Evolutionary conservation across 179 eudicot genomes (phyloP), one percentile per base, ranked within the genome.

Genomic region (Beta corolliflora): DNA sequence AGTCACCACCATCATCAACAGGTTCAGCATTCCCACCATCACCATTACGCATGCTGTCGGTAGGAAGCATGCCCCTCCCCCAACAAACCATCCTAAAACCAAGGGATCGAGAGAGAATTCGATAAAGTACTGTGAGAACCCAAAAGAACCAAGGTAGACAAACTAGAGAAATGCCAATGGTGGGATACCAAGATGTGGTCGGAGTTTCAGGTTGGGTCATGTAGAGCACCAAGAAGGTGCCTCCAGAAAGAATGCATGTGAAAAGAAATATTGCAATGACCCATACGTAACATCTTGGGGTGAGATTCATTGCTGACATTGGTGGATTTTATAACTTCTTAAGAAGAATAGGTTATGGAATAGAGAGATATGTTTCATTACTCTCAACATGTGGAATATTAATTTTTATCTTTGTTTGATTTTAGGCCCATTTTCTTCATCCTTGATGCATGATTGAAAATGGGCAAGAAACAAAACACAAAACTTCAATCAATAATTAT

Each of bases 131-230:
- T 3, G 84, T 79, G 5, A 85, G 58, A 45, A 88, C 45, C 90
- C 90, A 88, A 75, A 88, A 88, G 64, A 88, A 79, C 90, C 90
- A 87, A 5, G 90, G 90, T 58, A 87, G 71, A 69, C 86, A 87
- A 67, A 85, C 82, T 25, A 87, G 73, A 5, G 23, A 7, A 4
- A 87, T 81, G 11, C 90, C 90, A 15, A 76, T 78, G 54, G 59
- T 5, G 0, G 88, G 85, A 55, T 83, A 87, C 83, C 79, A 81
- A 1, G 88, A 75, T 2, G 81, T 76, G 50, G 79, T 36, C 1
- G 84, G 78, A 13, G 83, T 66, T 16, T 79, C 79, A 2, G 90
- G 85, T 2, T 83, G 69, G 73, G 59, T 87, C 74, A 87, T 76
- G 85, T 87, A 87, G 23, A 87, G 80, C 44, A 81, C 81, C 58